A percentile compares a stretch with the other conserved stretches of the same genome.
phyloP scores from a whole-genome alignment of 805 yeast genomes.

The Komagataella pseudopastoris region DNA sequence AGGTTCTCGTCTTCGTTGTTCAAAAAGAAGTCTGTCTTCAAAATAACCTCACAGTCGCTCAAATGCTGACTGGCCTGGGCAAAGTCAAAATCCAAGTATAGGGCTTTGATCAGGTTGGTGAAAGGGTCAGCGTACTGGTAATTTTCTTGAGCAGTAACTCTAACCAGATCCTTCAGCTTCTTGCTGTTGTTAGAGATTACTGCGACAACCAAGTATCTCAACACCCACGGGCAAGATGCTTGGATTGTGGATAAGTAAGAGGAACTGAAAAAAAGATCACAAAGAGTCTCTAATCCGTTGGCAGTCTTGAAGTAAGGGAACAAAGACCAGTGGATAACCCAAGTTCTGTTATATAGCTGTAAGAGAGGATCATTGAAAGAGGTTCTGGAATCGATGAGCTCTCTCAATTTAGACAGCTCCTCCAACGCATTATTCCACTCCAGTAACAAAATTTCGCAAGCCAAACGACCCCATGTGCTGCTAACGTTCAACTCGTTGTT shows the following conservation, averaged over 20 bases:
- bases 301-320: slow-evolving; percentile 46
- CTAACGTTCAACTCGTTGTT: slow-evolving; percentile 34
- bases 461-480: slow-evolving; percentile 61
- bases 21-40: slow-evolving; percentile 46
- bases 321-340: slow-evolving; percentile 60
- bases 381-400: slow-evolving; percentile 41
- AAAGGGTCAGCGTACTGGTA: slow-evolving; percentile 58
- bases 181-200: slow-evolving; percentile 28
- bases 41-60: slow-evolving; percentile 29
- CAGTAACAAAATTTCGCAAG: slow-evolving; percentile 39
- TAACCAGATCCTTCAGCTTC: slow-evolving; percentile 42
- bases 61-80: slow-evolving; percentile 36
- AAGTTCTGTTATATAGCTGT: slow-evolving; percentile 50
- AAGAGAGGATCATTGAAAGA: slow-evolving; percentile 31
- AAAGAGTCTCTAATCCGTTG: slow-evolving; percentile 36
- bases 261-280: slow-evolving; percentile 44
- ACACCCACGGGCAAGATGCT: slow-evolving; percentile 60
- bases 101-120: slow-evolving; percentile 37
- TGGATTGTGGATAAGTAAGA: slow-evolving; percentile 55
- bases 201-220: slow-evolving; percentile 54
- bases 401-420: slow-evolving; percentile 41
- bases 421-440: slow-evolving; percentile 40
- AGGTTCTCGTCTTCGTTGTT: slow-evolving; percentile 13
- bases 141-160: slow-evolving; percentile 44
- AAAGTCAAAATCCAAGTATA: slow-evolving; percentile 48